Conservation (phyloP, 1,284 basidiomycete genomes). For the Pholiota adiposa region DNA sequence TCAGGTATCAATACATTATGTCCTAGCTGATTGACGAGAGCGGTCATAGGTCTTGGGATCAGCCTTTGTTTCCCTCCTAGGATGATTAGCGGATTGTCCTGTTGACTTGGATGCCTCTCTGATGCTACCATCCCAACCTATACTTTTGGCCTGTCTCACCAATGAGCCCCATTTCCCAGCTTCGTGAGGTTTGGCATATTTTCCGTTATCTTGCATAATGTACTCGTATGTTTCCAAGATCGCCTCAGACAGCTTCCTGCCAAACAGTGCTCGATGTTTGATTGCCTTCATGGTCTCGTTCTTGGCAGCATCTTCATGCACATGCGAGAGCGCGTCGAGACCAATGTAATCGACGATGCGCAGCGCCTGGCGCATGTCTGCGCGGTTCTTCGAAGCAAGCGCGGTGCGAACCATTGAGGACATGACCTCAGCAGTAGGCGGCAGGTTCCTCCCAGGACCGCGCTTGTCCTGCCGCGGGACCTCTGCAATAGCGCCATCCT, state of each 20-base stretch:
- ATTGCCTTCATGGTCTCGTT: slow-evolving; percentile 26
- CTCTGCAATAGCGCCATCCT: slow-evolving; percentile 43
- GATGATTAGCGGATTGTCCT: neutral
- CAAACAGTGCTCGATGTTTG: slow-evolving; percentile 33
- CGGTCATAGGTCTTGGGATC: neutral
- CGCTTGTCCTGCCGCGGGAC: slow-evolving; percentile 42
- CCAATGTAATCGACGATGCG: slow-evolving; percentile 55
- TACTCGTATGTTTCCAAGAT: slow-evolving; percentile 37
- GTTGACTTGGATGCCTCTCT: neutral
- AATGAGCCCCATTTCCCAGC: slow-evolving; percentile 27
- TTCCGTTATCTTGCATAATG: slow-evolving; percentile 25
- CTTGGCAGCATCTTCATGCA: slow-evolving; percentile 18
- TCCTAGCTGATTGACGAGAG: neutral
- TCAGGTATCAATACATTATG: too few relatives aligned
- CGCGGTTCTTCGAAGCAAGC: slow-evolving; percentile 46
- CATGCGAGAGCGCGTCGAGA: slow-evolving; percentile 31
- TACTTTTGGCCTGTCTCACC: slow-evolving; percentile 20
- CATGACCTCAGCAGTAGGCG: slow-evolving; percentile 52
- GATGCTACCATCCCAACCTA: neutral
- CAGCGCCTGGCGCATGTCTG: slow-evolving; percentile 58
- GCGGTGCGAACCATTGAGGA: slow-evolving; percentile 59
- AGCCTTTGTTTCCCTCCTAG: neutral
- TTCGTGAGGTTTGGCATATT: slow-evolving; percentile 25
- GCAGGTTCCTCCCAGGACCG: slow-evolving; percentile 44
- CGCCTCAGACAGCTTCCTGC: slow-evolving; percentile 40